Conservation (phyloP, 208 protist genomes). For the Leishmania arabica region DNA sequence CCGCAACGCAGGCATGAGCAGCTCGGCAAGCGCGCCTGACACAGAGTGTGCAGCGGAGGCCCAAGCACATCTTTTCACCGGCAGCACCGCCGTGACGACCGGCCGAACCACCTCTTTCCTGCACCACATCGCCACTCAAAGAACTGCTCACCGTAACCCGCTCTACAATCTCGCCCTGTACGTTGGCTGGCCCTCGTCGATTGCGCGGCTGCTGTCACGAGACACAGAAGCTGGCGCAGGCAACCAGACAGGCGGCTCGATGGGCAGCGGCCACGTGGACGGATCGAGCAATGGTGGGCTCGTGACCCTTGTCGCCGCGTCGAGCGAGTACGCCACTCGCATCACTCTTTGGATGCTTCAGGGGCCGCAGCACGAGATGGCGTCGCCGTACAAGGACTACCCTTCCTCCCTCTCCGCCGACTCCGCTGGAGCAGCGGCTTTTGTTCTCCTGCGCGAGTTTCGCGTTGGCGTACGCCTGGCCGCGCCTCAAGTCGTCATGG, state of each 20-base stretch:
- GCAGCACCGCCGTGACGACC: not conserved
- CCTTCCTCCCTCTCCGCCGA: not conserved
- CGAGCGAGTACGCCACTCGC: conserved; percentile 44
- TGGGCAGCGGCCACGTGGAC: not conserved
- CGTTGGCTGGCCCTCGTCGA: conserved; percentile 24
- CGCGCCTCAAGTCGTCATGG: conserved; percentile 9
- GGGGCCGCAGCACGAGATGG: not conserved
- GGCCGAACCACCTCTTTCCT: conserved; percentile 25
- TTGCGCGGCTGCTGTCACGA: conserved; percentile 10
- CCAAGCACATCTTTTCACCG: not conserved
- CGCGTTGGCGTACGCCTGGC: conserved; percentile 36
- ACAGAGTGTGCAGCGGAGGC: not conserved
- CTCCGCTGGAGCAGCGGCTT: not conserved
- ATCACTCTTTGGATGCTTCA: conserved; percentile 37
- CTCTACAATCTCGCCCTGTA: conserved; percentile 48
- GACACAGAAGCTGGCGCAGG: not conserved
- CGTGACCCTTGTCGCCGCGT: conserved; percentile 34
- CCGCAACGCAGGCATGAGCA: not conserved
- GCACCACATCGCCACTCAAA: conserved; percentile 36
- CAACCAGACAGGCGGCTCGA: not conserved
- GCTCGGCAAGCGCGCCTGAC: not conserved
- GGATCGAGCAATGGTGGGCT: not conserved
- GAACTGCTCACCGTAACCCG: conserved; percentile 45
- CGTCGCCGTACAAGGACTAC: not conserved
- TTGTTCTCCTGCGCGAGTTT: conserved; percentile 39